A percentile compares a stretch with the other conserved stretches of the same genome.
Conservation (phyloP, 768 basidiomycete genomes). For the Rhizopogon vinicolor region DNA sequence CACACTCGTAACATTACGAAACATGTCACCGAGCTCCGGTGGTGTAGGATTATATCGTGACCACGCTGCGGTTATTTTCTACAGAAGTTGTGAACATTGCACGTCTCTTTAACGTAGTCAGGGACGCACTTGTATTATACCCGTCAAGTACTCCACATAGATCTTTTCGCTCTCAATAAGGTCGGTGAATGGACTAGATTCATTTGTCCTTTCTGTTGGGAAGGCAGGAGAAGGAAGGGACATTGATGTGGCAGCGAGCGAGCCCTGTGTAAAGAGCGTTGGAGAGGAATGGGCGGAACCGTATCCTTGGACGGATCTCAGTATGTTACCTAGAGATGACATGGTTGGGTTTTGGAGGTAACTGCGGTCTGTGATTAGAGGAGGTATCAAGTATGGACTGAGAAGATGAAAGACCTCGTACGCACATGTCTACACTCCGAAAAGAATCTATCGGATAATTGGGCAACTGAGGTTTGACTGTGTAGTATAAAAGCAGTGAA, state of each 20-base stretch:
- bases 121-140: conserved; percentile 78
- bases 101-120: conserved; percentile 2
- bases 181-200: conserved; percentile 81
- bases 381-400: background rate
- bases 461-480: too few relatives aligned
- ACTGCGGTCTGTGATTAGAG: conserved; percentile 1
- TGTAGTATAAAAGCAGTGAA: too few relatives aligned
- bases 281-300: conserved; percentile 16
- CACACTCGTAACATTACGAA: conserved; percentile 87
- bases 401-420: too few relatives aligned
- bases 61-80: conserved; percentile 99
- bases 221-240: conserved; percentile 18
- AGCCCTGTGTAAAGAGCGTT: conserved; percentile 2
- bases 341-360: conserved; percentile 10
- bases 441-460: too few relatives aligned
- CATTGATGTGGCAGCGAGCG: conserved; percentile 9
- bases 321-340: conserved; percentile 22
- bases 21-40: conserved; percentile 87
- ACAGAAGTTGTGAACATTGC: conserved; percentile 10
- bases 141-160: conserved; percentile 88
- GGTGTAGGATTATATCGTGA: conserved; percentile 93
- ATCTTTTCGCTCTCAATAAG: conserved; percentile 90
- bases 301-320: conserved; percentile 17
- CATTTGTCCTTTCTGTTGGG: conserved; percentile 49
- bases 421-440: too few relatives aligned